Evolutionary conservation across 306 rosid species (phyloP).

Genomic region (Ziziphus jujuba): DNA sequence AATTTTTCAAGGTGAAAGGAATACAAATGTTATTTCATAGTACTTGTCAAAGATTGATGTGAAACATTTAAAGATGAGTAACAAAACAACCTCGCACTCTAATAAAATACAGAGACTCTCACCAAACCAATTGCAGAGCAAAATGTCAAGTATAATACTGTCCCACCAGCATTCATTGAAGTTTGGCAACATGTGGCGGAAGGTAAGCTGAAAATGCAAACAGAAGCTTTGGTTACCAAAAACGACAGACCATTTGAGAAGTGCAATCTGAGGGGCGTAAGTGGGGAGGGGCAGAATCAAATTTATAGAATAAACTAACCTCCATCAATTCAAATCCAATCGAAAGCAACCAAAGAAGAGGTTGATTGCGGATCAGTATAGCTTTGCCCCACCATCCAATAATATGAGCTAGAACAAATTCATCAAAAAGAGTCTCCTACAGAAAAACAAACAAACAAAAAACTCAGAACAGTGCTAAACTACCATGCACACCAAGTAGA

Average conservation of each 20-base stretch:
- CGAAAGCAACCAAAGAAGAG: slow-evolving; percentile 93
- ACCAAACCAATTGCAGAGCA: slow-evolving; percentile 99
- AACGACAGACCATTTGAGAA: slow-evolving; percentile 17
- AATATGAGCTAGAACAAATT: slow-evolving; percentile 92
- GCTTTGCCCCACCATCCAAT: slow-evolving; percentile 99
- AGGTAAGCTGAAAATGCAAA: slow-evolving; percentile 66
- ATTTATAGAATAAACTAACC: slow-evolving; percentile 40
- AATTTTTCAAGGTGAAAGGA: too few species aligned
- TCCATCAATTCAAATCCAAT: slow-evolving; percentile 95
- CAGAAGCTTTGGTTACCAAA: slow-evolving; percentile 18
- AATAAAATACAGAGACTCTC: slow-evolving; percentile 32
- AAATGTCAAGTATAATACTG: slow-evolving; percentile 91
- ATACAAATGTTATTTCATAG: too few species aligned
- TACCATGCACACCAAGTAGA: slow-evolving; percentile 7
- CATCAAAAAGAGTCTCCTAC: slow-evolving; percentile 95
- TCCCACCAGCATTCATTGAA: slow-evolving; percentile 99
- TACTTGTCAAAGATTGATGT: too few species aligned
- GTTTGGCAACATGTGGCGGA: slow-evolving; percentile 96
- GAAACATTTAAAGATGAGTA: neutral
- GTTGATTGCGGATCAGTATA: slow-evolving; percentile 96
- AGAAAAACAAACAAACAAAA: neutral
- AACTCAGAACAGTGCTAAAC: slow-evolving; percentile 26
- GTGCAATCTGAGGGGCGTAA: slow-evolving; percentile 1
- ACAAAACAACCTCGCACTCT: neutral
- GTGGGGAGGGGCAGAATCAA: neutral